Conservation (phyloP, 768 basidiomycete species). For the Imleria badia region DNA sequence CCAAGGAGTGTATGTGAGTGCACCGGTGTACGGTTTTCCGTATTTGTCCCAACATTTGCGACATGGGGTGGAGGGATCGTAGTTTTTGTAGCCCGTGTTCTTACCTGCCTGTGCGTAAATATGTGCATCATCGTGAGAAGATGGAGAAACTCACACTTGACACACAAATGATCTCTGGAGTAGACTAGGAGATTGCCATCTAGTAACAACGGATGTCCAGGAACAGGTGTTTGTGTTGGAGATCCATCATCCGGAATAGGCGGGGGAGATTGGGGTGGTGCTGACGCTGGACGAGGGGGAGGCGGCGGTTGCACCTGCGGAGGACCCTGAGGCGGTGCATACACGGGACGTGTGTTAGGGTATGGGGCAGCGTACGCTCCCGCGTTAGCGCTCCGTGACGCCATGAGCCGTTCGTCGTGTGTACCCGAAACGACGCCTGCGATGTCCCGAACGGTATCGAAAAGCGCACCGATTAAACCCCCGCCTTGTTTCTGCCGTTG, state of each 20-base stretch:
- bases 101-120: conserved; percentile 44
- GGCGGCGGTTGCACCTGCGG: not conserved
- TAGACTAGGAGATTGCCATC: conserved; percentile 68
- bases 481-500: conserved; percentile 18
- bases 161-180: conserved; percentile 58
- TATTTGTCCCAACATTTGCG: conserved; percentile 74
- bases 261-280: conserved; percentile 12
- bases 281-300: conserved; percentile 11
- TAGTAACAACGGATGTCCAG: conserved; percentile 67
- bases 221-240: conserved; percentile 61
- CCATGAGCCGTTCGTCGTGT: conserved; percentile 18
- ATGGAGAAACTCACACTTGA: conserved; percentile 54
- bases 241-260: conserved; percentile 47
- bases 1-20: conserved; percentile 55
- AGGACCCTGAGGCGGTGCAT: conserved; percentile 13
- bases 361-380: conserved; percentile 23
- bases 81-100: conserved; percentile 73
- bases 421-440: conserved; percentile 28
- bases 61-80: conserved; percentile 67
- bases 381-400: conserved; percentile 14
- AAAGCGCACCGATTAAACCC: conserved; percentile 26
- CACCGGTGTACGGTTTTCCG: conserved; percentile 57
- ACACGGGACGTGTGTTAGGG: not conserved
- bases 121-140: not conserved
- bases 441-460: conserved; percentile 30